Evolutionary conservation across 2,329 filamentous ascomycete species (phyloP).

Genomic region (Pseudocercospora crystallina): DNA sequence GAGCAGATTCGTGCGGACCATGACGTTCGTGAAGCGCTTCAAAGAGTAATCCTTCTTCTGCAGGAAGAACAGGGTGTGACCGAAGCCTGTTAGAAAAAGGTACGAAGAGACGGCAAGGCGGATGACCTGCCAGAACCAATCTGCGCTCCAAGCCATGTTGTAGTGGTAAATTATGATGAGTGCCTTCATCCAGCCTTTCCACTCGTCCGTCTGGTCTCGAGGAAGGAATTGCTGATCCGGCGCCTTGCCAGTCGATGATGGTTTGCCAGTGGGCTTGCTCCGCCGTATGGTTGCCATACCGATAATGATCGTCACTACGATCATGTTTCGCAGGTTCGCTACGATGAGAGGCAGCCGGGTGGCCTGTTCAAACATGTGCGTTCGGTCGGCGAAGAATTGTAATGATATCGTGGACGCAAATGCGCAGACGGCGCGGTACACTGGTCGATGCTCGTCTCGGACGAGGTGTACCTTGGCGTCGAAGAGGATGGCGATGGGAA

Average conservation of each 20-base stretch:
- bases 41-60: conserved; percentile 58
- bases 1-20: conserved; percentile 60
- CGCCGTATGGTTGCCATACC: conserved; percentile 23
- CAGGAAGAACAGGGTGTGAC: conserved; percentile 61
- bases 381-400: conserved; percentile 54
- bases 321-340: conserved; percentile 30
- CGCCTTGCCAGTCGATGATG: conserved; percentile 3
- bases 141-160: conserved; percentile 51
- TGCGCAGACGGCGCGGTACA: conserved; percentile 13
- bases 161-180: conserved; percentile 59
- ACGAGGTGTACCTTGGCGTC: conserved; percentile 13
- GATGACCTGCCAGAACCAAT: conserved; percentile 57
- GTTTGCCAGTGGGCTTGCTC: conserved; percentile 11
- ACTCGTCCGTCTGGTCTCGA: conserved; percentile 61
- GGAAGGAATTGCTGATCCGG: conserved; percentile 47
- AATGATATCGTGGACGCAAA: conserved; percentile 28
- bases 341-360: conserved; percentile 45
- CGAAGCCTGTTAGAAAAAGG: conserved; percentile 63
- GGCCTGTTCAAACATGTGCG: conserved; percentile 53
- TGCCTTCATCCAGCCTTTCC: conserved; percentile 66
- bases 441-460: conserved; percentile 5
- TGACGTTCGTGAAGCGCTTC: conserved; percentile 51
- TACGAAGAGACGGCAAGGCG: conserved; percentile 58
- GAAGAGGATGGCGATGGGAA: conserved; percentile 25
- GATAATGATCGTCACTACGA: conserved; percentile 33